Base-by-base conservation (phyloP, 2,329 filamentous ascomycete genomes). In the Cladosporium sp. region DNA sequence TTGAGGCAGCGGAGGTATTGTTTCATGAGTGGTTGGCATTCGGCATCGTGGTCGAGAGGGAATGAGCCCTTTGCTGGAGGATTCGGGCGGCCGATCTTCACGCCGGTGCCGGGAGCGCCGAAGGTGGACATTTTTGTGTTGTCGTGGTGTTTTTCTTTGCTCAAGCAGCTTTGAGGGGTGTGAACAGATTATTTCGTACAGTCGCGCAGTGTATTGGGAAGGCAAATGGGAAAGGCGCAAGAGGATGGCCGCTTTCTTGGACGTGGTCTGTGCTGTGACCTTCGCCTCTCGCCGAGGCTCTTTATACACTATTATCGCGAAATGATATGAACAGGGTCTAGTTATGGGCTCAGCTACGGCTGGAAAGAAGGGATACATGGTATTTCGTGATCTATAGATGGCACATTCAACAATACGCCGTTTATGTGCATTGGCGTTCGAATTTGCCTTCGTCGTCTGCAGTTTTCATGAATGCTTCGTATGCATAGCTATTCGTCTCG, bases 41-140 rank as follows among this genome's bases (percentile, higher is more conserved):
- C 94, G 70, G 91, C 91, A 74, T 96, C 92, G 69, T 97, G 92
- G 74, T 97, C 93, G 58, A 97, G 85, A n/a, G 93, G 93, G 71
- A 97, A 97, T 68, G 90, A 95, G 58, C 93, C 93, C 68, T 92
- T 87, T 73, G 97, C 89, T 5, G 93, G 93, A 84, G 89, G 89
- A 20, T 81, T 85, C 55, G 89, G 89, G 72, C 89, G 90, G 60
- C 81, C 76, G 71, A 82, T 81, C 64, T 83, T 78, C 62, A 83
- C 80, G 28, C 83, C 80, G 60, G 86, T 85, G 64, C 89, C 89
- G 28, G 88, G 89, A 63, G 84, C 82, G 65, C 89, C 89, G 70
- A 91, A 90, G 38, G 81, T 73, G 25, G 66, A 69, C 72, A 73
- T 73, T 50, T 25, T 25, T 25, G 25, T 25, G 25, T 3, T 38